Percentiles rank a stretch among this genome's conserved stretches.
phyloP scores from a whole-genome alignment of 441 rosid genomes.

The Pelargonium myrrhifolium region DNA sequence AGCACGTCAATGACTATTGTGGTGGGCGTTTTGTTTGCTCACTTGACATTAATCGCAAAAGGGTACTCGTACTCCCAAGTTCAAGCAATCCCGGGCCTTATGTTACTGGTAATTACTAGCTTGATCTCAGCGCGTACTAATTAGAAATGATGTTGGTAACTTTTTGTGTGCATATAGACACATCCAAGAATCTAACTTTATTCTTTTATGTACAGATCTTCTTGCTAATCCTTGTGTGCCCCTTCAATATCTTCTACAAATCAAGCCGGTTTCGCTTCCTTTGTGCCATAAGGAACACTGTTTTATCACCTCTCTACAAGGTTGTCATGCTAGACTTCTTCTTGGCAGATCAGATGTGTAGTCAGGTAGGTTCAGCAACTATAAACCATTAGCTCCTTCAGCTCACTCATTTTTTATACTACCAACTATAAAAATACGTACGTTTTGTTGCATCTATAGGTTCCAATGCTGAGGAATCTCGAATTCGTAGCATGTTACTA shows the following conservation, averaged over 20 bases:
- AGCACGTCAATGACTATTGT: conserved; percentile 68
- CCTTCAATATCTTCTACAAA: conserved; percentile 61
- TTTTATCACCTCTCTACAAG: conserved; percentile 87
- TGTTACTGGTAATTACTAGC: conserved; percentile 45
- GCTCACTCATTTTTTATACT: too few relatives aligned
- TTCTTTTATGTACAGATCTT: conserved; percentile 41
- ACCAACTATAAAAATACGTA: not conserved
- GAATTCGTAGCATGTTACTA: conserved; percentile 93
- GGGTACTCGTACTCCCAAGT: conserved; percentile 60
- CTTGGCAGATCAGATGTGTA: conserved; percentile 98
- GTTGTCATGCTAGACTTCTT: conserved; percentile 96
- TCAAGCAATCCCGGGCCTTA: conserved; percentile 82
- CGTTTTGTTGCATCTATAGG: not conserved
- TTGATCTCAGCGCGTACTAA: too few relatives aligned
- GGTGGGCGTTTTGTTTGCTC: conserved; percentile 68
- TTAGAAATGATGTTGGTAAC: not conserved
- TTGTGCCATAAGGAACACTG: conserved; percentile 60
- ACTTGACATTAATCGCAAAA: conserved; percentile 60
- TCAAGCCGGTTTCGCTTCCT: conserved; percentile 72
- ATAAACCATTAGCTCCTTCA: too few relatives aligned
- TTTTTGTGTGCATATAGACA: too few relatives aligned
- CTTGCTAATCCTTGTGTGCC: conserved; percentile 60
- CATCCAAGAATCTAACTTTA: too few relatives aligned
- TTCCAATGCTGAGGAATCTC: conserved; percentile 44
- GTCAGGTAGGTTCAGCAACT: conserved; percentile 48